Evolutionary conservation across 2,329 filamentous ascomycete species (phyloP).

Genomic region (Pseudogymnoascus sp.): DNA sequence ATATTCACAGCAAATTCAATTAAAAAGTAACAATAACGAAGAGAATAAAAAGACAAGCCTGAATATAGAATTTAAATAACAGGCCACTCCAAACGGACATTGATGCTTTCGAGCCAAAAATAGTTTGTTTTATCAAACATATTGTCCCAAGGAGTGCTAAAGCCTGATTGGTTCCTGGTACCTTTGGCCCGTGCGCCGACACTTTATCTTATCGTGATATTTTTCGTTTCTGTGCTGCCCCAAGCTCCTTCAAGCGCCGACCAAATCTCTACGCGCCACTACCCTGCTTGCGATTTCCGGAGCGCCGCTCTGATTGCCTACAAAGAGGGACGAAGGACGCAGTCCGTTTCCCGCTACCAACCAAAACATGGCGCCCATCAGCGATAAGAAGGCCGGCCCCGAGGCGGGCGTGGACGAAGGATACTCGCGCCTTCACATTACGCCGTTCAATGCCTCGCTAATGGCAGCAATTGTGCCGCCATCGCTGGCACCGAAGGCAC

Average conservation of each 20-base stretch:
- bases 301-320: neutral
- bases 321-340: neutral
- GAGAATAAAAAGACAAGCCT: neutral
- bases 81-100: neutral
- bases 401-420: slow-evolving; percentile 12
- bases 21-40: neutral
- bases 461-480: slow-evolving; percentile 63
- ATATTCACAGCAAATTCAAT: neutral
- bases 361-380: neutral
- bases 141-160: neutral
- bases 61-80: neutral
- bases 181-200: neutral
- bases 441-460: slow-evolving; percentile 70
- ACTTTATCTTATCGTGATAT: slow-evolving; percentile 5
- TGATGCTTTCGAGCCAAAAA: neutral
- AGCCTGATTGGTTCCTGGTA: slow-evolving; percentile 1
- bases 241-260: neutral
- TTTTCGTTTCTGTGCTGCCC: slow-evolving; percentile 6
- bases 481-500: slow-evolving; percentile 54
- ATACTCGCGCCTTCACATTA: slow-evolving; percentile 68
- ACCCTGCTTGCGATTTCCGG: neutral
- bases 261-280: neutral
- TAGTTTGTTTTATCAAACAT: slow-evolving; percentile 1
- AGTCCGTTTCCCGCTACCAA: neutral
- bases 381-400: neutral